Evolutionary conservation across 2,329 filamentous ascomycete genomes (phyloP).

Genomic region (Fusarium staphyleae): DNA sequence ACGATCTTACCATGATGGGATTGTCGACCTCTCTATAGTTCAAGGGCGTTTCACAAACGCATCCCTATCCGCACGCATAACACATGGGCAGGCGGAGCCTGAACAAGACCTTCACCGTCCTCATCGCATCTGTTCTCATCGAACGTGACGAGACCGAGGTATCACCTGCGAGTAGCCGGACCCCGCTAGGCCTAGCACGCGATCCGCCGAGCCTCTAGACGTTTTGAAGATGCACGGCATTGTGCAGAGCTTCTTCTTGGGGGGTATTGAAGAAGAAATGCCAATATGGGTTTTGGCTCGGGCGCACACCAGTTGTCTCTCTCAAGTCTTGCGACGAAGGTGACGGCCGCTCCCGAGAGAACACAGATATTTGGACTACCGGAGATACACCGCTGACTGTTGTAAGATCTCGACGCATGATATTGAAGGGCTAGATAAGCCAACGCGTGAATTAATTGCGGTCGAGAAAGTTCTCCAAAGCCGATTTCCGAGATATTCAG

Average conservation of each 20-base stretch:
- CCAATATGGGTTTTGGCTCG: constrained; percentile 35
- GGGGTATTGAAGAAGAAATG: constrained; percentile 28
- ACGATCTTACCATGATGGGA: too few relatives aligned
- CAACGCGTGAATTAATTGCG: constrained; percentile 19
- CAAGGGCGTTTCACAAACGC: constrained; percentile 33
- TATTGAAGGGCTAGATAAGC: constrained; percentile 25
- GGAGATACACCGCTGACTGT: constrained; percentile 34
- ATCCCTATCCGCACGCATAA: constrained; percentile 33
- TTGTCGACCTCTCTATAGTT: constrained; percentile 11
- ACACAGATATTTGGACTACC: constrained; percentile 33
- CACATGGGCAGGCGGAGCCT: constrained; percentile 33
- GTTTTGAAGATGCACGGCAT: constrained; percentile 36
- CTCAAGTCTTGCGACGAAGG: constrained; percentile 35
- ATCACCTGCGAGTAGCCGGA: constrained; percentile 22
- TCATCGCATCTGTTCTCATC: constrained; percentile 38
- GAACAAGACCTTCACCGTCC: constrained; percentile 38
- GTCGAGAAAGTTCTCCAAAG: constrained; percentile 17
- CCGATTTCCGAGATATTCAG: constrained; percentile 33
- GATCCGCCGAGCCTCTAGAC: constrained; percentile 29
- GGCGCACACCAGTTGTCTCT: constrained; percentile 35
- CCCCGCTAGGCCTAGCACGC: constrained; percentile 8
- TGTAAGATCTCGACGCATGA: constrained; percentile 36
- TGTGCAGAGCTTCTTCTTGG: constrained; percentile 37
- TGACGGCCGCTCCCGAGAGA: constrained; percentile 20
- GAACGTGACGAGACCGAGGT: constrained; percentile 38